Conservation (phyloP, 139 green algal genomes). For the Penium margaritaceum region DNA sequence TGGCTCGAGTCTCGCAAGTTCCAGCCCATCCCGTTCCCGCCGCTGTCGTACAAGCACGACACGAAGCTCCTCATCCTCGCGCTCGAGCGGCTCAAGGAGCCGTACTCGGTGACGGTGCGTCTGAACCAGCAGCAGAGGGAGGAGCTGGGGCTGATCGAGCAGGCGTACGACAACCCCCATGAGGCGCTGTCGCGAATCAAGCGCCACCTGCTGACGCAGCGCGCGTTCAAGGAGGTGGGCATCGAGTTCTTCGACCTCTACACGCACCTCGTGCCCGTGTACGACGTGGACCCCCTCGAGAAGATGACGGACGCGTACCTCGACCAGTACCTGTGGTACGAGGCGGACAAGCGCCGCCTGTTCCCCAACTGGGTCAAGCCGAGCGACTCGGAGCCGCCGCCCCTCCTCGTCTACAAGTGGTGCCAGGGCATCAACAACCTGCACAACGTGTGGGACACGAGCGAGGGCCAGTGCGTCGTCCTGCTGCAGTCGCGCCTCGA, state of each 20-base stretch:
- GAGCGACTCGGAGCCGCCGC: conserved; percentile 85
- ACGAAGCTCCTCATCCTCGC: conserved; percentile 99
- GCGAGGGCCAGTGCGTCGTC: conserved; percentile 93
- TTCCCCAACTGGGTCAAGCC: conserved; percentile 99
- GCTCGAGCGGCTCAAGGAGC: conserved; percentile 96
- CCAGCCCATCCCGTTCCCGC: conserved; percentile 93
- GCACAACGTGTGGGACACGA: conserved; percentile 87
- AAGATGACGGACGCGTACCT: conserved; percentile 99
- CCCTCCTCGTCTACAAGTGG: conserved; percentile 99
- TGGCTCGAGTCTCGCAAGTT: conserved; percentile 98
- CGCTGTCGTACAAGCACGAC: conserved; percentile 99
- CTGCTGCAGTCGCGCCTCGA: conserved; percentile 93
- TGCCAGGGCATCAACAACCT: conserved; percentile 71
- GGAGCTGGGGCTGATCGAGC: conserved; percentile 97
- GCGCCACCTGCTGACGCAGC: conserved; percentile 94
- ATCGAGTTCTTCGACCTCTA: conserved; percentile 99
- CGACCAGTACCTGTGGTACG: conserved; percentile 86
- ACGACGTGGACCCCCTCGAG: conserved; percentile 98
- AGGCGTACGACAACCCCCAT: conserved; percentile 99
- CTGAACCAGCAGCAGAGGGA: conserved; percentile 94
- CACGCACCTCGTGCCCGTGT: conserved; percentile 91
- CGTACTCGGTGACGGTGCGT: conserved; percentile 86
- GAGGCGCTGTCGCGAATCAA: conserved; percentile 97
- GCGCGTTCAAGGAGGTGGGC: conserved; percentile 94
- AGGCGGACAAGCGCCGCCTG: conserved; percentile 91